A percentile compares a stretch with the other conserved stretches of the same genome.
Evolutionary conservation across 768 basidiomycete species (phyloP).

Genomic region (Lactifluus pinguis): DNA sequence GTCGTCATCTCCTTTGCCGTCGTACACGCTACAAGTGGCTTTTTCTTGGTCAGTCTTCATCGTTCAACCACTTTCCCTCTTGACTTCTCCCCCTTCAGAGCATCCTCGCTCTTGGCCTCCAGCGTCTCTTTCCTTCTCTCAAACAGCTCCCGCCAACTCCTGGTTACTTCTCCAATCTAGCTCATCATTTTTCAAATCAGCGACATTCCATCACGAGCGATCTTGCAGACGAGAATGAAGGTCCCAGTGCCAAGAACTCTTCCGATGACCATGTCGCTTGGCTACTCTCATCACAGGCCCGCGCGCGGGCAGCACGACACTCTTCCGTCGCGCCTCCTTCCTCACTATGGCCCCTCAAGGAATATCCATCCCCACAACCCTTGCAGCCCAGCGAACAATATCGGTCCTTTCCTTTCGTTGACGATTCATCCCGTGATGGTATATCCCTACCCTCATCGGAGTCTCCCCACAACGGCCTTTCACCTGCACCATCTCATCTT

Average conservation of each 20-base stretch:
- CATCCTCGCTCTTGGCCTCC: constrained; percentile 8
- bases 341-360: background rate
- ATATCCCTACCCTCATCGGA: background rate
- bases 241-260: background rate
- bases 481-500: background rate
- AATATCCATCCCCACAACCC: too few relatives aligned
- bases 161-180: too few relatives aligned
- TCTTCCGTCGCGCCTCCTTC: background rate
- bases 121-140: constrained; percentile 6
- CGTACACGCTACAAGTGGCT: background rate
- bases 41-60: constrained; percentile 4
- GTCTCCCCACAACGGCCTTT: background rate
- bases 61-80: too few relatives aligned
- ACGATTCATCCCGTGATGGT: too few relatives aligned
- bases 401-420: too few relatives aligned
- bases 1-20: too few relatives aligned
- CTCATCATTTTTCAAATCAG: too few relatives aligned
- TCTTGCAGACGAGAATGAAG: too few relatives aligned
- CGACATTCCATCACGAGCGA: too few relatives aligned
- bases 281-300: constrained; percentile 4
- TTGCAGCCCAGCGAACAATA: too few relatives aligned
- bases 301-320: constrained; percentile 3
- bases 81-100: background rate
- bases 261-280: background rate
- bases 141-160: background rate